A percentile compares a stretch with the other conserved stretches of the same genome.
Conservation (phyloP, 1,284 basidiomycete genomes). For the Pseudozyma flocculosa region DNA sequence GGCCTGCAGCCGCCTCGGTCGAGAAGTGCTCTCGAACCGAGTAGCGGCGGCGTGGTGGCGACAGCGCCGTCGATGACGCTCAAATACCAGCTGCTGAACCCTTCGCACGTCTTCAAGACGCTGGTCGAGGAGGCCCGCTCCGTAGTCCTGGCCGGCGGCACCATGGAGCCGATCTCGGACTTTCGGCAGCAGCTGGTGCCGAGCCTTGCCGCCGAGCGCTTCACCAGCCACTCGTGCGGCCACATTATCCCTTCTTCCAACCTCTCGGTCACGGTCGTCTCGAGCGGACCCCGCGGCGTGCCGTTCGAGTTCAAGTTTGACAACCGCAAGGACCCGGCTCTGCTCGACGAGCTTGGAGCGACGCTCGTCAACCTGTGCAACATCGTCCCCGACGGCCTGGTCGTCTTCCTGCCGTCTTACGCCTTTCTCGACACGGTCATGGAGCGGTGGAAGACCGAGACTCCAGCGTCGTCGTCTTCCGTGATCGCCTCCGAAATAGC, state of each 20-base stretch:
- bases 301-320: constrained; percentile 82
- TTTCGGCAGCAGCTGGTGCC: constrained; percentile 80
- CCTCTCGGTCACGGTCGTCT: constrained; percentile 75
- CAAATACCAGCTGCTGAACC: constrained; percentile 93
- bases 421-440: constrained; percentile 73
- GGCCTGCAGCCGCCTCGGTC: constrained; percentile 4
- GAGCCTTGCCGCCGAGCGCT: constrained; percentile 65
- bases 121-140: constrained; percentile 77
- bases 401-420: constrained; percentile 94
- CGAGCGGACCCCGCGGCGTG: constrained; percentile 73
- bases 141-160: constrained; percentile 88
- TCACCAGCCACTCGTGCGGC: constrained; percentile 82
- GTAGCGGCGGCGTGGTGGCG: constrained; percentile 9
- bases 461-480: constrained; percentile 9
- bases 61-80: constrained; percentile 58
- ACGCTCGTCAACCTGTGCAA: constrained; percentile 75
- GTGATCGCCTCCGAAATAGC: too few relatives aligned
- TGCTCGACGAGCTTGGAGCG: constrained; percentile 83
- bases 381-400: constrained; percentile 80
- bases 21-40: too few relatives aligned
- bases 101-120: constrained; percentile 79
- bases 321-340: constrained; percentile 68
- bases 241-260: constrained; percentile 85
- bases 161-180: constrained; percentile 96
- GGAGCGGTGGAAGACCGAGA: constrained; percentile 66